Conservation (phyloP, 768 basidiomycete species). For the Chalciporus pseudorubinellus region DNA sequence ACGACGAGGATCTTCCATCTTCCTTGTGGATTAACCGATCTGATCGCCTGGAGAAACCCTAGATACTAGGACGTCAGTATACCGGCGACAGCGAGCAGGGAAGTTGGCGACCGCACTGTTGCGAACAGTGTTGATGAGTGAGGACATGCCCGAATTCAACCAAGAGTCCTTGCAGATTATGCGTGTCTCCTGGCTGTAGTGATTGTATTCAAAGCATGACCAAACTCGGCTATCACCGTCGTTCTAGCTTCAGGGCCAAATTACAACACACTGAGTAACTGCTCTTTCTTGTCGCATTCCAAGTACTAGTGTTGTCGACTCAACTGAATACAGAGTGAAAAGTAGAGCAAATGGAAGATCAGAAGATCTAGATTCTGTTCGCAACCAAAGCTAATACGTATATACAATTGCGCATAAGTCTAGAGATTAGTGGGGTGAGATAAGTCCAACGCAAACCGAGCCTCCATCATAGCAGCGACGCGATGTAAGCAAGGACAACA, state of each 20-base stretch:
- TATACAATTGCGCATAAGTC: conserved; percentile 19
- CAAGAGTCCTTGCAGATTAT: not conserved
- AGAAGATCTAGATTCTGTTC: no score
- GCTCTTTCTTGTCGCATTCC: not conserved
- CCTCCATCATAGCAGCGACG: conserved; percentile 16
- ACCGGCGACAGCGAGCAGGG: not conserved
- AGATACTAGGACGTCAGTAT: conserved; percentile 8
- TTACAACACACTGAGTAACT: not conserved
- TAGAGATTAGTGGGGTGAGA: conserved; percentile 21
- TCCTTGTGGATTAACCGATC: conserved; percentile 80
- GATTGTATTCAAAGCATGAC: not conserved
- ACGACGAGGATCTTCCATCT: conserved; percentile 98
- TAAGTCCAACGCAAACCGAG: conserved; percentile 8
- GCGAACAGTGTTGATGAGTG: conserved; percentile 46
- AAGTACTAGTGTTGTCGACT: not conserved
- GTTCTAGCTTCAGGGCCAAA: not conserved
- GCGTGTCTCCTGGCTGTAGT: not conserved
- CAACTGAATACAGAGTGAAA: conserved; percentile 11
- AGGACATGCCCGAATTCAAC: conserved; percentile 33
- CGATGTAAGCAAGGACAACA: conserved; percentile 6
- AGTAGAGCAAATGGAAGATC: conserved; percentile 4
- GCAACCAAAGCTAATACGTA: conserved; percentile 9
- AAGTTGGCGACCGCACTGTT: conserved; percentile 36
- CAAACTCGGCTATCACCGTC: conserved; percentile 17
- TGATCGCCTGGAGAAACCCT: conserved; percentile 88